Percentiles rank a stretch among this genome's conserved stretches.
Evolutionary conservation across 2,329 filamentous ascomycete species (phyloP).

Genomic region (Harringtonia lauricola): DNA sequence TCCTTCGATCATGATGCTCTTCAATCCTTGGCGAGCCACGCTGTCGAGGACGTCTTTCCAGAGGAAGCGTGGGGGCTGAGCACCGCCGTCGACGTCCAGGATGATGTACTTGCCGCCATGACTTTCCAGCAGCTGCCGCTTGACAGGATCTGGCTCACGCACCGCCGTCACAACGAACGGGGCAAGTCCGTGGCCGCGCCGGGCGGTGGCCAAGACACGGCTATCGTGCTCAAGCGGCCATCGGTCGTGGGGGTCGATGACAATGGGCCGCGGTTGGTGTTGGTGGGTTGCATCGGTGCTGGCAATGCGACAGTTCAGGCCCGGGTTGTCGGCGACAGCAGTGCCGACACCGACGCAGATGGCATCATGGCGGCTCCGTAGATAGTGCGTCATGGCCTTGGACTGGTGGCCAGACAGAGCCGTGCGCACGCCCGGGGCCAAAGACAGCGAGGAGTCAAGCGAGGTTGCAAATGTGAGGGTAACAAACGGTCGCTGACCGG

Average conservation of each 20-base stretch:
- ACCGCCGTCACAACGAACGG: constrained; percentile 58
- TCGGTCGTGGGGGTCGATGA: constrained; percentile 69
- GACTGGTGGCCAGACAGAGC: constrained; percentile 70
- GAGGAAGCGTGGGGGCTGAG: constrained; percentile 30
- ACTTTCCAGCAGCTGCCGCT: constrained; percentile 28
- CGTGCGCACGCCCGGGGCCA: constrained; percentile 71
- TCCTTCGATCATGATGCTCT: constrained; percentile 86
- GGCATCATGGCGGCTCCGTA: constrained; percentile 71
- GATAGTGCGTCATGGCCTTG: constrained; percentile 88
- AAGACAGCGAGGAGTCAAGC: constrained; percentile 69
- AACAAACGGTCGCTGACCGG: constrained; percentile 34
- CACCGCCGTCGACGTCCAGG: constrained; percentile 14
- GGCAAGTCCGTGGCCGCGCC: constrained; percentile 54
- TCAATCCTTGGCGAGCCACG: constrained; percentile 48
- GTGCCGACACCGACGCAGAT: constrained; percentile 82
- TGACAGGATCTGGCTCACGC: constrained; percentile 31
- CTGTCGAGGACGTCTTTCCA: constrained; percentile 55
- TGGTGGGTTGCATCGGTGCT: constrained; percentile 23
- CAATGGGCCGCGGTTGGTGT: constrained; percentile 67
- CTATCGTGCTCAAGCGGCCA: constrained; percentile 53
- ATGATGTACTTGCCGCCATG: constrained; percentile 42
- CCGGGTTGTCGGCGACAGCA: constrained; percentile 73
- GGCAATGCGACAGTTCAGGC: constrained; percentile 68
- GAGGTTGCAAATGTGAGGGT: constrained; percentile 89
- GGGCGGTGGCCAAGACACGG: constrained; percentile 56